Evolutionary conservation across 345 rosid species (phyloP).

Genomic region (Citrus inodora): DNA sequence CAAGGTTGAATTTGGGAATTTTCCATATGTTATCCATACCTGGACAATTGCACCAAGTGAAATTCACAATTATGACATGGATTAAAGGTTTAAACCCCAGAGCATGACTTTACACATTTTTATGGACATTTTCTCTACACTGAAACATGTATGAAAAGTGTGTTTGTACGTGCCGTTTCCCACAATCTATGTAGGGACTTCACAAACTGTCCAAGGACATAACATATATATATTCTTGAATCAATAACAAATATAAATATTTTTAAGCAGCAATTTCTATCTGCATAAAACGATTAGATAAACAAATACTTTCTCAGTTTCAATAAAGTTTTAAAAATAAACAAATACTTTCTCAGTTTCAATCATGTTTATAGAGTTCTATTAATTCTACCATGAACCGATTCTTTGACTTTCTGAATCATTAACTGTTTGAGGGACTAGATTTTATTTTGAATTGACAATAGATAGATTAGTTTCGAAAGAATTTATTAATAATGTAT

Average conservation of each 20-base stretch:
- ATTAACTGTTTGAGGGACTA: too few species aligned
- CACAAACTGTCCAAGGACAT: too few species aligned
- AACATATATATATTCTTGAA: neutral
- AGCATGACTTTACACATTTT: neutral
- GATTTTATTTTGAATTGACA: too few species aligned
- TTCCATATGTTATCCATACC: constrained; percentile 74
- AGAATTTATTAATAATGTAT: too few species aligned
- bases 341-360: too few species aligned
- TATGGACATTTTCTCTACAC: neutral
- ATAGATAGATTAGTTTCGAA: too few species aligned
- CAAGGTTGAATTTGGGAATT: constrained; percentile 69
- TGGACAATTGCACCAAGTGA: constrained; percentile 22
- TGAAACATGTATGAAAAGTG: neutral
- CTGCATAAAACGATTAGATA: neutral
- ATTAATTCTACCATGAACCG: too few species aligned
- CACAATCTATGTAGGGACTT: neutral
- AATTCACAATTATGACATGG: neutral
- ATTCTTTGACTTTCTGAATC: too few species aligned
- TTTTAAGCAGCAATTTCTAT: neutral
- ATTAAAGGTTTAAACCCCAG: constrained; percentile 7
- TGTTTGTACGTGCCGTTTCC: neutral
- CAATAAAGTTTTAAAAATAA: too few species aligned
- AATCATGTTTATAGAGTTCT: too few species aligned
- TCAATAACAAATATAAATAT: neutral
- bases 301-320: too few species aligned